Base-by-base conservation (phyloP, 768 basidiomycete species). In the Pleurotus djamor region DNA sequence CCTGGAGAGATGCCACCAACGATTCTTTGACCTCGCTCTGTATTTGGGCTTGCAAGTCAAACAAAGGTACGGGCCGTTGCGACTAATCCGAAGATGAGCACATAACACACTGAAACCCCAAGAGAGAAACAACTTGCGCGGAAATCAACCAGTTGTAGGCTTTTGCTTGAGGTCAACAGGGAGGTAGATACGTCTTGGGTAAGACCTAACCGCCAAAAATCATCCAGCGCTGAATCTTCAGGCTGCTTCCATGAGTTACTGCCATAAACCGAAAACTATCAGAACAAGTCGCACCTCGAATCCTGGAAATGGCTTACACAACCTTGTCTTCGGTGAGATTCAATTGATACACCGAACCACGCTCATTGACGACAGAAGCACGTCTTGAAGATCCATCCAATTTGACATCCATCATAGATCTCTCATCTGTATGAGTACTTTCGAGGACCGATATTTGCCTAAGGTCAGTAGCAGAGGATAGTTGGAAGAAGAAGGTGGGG, bases 1-100 rank as follows among this genome's bases (percentile, higher is more conserved):
- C 70, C 62, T 86, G 84, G 37, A 87, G 71, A 28, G 79, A 83
- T 0, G 88, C 88, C 14, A 91, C 67, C 0, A 79, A 55, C 51
- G 75, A 32, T 69, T 67, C 2, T 71, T 61, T 35, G 61, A 55
- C 52, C 81, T 75, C 28, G 68, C 67, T 2, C 70, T 61, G 36
- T 28, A 28, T 28, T 28, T 28, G 21, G 1, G 61, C 68, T 8
- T 68, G 55, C 34, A 77, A 63, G 10, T 70, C 66, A 60, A 81
- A 79, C 32, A 85, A 60, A 2, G 72, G 21, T 5, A 62, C 57
- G 28, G 67, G 57, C 45, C 60, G 57, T 32, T 65, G 65, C 10
- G 71, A 67, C 83, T 81, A 59, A 52, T 41, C 5, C 38, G 9
- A 21, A 21, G 41, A 32, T 2, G 33, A 56, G n/a, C 32, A 43